These are phyloP conservation scores for Starmera amethionina DNA, from an alignment of 805 yeast genomes.

Conservation along the genomic window DNA sequence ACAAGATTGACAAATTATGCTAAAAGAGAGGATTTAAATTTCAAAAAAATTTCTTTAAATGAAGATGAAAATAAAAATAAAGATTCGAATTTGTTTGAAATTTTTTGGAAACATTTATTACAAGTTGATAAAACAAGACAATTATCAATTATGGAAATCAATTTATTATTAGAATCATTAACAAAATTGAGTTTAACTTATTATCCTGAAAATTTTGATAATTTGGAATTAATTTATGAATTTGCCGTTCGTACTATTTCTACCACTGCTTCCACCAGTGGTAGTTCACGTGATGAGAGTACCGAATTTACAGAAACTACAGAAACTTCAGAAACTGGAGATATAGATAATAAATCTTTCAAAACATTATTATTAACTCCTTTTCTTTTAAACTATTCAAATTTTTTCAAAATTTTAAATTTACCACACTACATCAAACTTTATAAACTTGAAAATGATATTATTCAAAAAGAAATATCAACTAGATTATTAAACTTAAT, in stretches of 20 bases:
- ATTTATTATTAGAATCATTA: conserved; percentile 56
- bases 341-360: conserved; percentile 29
- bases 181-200: conserved; percentile 54
- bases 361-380: conserved; percentile 39
- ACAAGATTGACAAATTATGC: conserved; percentile 56
- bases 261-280: no score
- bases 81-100: conserved; percentile 38
- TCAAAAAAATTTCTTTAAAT: conserved; percentile 11
- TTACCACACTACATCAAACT: conserved; percentile 44
- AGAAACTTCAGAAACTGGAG: conserved; percentile 21
- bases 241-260: conserved; percentile 27
- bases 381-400: conserved; percentile 24
- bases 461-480: conserved; percentile 49
- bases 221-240: conserved; percentile 52
- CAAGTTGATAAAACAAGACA: conserved; percentile 47
- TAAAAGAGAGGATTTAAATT: conserved; percentile 24
- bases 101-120: conserved; percentile 57
- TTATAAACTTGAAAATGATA: conserved; percentile 39
- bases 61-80: conserved; percentile 6
- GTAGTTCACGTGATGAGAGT: no score
- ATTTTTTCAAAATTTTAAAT: conserved; percentile 24
- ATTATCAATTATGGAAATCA: conserved; percentile 55
- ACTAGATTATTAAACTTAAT: conserved; percentile 51
- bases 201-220: conserved; percentile 50
- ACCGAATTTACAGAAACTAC: conserved; percentile 20